Evolutionary conservation across 2,329 filamentous ascomycete species (phyloP).

Genomic region (Bimuria novae-zelandiae): DNA sequence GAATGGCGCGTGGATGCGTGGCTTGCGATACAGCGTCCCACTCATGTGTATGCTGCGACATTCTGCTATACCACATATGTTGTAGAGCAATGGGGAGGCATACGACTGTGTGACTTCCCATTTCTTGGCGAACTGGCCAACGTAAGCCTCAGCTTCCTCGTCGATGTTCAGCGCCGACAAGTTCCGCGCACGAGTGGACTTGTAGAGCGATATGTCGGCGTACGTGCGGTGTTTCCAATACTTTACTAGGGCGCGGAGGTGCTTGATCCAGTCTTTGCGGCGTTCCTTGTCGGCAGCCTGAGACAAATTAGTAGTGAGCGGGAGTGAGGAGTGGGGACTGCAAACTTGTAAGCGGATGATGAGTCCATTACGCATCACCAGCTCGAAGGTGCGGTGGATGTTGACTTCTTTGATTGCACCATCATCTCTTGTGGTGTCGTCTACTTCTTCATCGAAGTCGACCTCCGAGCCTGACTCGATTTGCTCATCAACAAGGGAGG

Average conservation of each 20-base stretch:
- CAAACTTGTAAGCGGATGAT: constrained; percentile 62
- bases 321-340: background rate
- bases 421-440: constrained; percentile 56
- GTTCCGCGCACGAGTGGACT: constrained; percentile 62
- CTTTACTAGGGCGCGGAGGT: constrained; percentile 59
- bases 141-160: constrained; percentile 65
- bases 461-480: constrained; percentile 59
- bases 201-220: constrained; percentile 62
- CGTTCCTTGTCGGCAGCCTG: constrained; percentile 60
- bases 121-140: constrained; percentile 70
- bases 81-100: constrained; percentile 68
- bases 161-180: constrained; percentile 65
- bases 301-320: background rate
- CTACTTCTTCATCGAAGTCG: constrained; percentile 57
- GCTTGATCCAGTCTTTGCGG: constrained; percentile 65
- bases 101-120: constrained; percentile 70
- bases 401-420: constrained; percentile 59
- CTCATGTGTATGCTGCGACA: constrained; percentile 67
- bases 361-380: constrained; percentile 65
- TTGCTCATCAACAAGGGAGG: constrained; percentile 57
- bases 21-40: constrained; percentile 67
- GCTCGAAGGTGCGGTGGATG: constrained; percentile 63
- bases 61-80: constrained; percentile 67
- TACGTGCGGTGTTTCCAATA: constrained; percentile 66
- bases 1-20: constrained; percentile 65